phyloP scores from a whole-genome alignment of 805 yeast species.

The Yarrowia alimentaria region DNA sequence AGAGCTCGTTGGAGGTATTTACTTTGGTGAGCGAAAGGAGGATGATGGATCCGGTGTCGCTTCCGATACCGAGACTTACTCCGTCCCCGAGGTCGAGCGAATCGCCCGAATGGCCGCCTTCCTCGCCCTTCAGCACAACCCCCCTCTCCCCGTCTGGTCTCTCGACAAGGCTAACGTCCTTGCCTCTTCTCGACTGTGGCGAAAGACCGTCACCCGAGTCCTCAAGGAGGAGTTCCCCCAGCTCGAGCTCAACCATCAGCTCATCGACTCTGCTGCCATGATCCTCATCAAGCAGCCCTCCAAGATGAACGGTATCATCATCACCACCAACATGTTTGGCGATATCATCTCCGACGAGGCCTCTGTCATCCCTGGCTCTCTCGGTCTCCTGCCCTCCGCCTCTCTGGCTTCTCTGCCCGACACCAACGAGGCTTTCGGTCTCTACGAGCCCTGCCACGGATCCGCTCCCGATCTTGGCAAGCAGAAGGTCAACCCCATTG shows the following conservation, averaged over 20 bases:
- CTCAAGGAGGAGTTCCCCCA: constrained; percentile 88
- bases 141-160: constrained; percentile 95
- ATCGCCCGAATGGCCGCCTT: constrained; percentile 98
- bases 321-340: constrained; percentile 97
- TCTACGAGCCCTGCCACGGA: constrained; percentile 98
- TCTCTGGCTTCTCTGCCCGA: constrained; percentile 97
- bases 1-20: constrained; percentile 96
- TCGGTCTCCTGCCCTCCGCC: constrained; percentile 94
- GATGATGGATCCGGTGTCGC: constrained; percentile 86
- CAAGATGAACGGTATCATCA: constrained; percentile 83
- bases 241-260: constrained; percentile 82
- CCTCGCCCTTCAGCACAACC: constrained; percentile 86
- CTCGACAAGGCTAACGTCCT: constrained; percentile 96
- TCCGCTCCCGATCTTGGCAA: constrained; percentile 91
- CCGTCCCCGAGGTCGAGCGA: constrained; percentile 89
- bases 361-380: constrained; percentile 94
- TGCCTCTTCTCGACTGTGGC: constrained; percentile 95
- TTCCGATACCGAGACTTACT: constrained; percentile 88
- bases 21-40: constrained; percentile 93
- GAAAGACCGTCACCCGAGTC: constrained; percentile 84
- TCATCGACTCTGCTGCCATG: constrained; percentile 99
- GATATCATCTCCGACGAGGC: constrained; percentile 98
- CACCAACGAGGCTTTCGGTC: constrained; percentile 88
- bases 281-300: constrained; percentile 89
- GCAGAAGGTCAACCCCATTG: constrained; percentile 91